These are phyloP conservation scores for Coemansia sp. DNA, from an alignment of 192 early-diverging fungal species.

Conservation along the genomic window DNA sequence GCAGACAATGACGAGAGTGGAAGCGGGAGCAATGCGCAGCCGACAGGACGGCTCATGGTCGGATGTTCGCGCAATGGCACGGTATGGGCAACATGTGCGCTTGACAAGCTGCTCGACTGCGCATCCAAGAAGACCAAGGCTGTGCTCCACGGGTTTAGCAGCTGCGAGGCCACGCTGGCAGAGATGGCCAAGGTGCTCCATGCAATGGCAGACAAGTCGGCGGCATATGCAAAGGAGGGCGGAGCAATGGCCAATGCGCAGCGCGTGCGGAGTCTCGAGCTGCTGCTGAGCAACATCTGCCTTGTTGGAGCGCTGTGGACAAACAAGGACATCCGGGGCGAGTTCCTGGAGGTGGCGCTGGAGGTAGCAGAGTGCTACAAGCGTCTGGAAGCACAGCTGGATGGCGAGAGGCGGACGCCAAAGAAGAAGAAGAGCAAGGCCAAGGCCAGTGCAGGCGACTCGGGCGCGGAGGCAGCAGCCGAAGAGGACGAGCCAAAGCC, in stretches of 20 bases:
- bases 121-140: constrained; percentile 8
- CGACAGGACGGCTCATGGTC: constrained; percentile 7
- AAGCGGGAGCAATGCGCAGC: background rate
- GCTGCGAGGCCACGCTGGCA: constrained; percentile 12
- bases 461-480: no score
- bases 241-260: constrained; percentile 10
- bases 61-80: constrained; percentile 17
- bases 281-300: constrained; percentile 38
- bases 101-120: constrained; percentile 27
- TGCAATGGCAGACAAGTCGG: constrained; percentile 10
- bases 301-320: constrained; percentile 52
- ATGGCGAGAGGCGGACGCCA: constrained; percentile 45
- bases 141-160: constrained; percentile 16
- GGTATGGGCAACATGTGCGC: constrained; percentile 26
- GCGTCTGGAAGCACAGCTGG: constrained; percentile 59
- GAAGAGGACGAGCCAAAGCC: constrained; percentile 68
- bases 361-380: constrained; percentile 79
- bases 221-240: background rate
- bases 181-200: constrained; percentile 17
- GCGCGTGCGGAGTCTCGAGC: constrained; percentile 37
- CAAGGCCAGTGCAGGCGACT: constrained; percentile 17
- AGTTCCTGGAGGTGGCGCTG: constrained; percentile 55
- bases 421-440: constrained; percentile 52
- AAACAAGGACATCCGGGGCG: constrained; percentile 66
- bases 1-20: background rate